Percentiles rank a stretch among this genome's conserved stretches.
Conservation (phyloP, 352 stramenopile genomes). For the Globisporangium sylvaticum region DNA sequence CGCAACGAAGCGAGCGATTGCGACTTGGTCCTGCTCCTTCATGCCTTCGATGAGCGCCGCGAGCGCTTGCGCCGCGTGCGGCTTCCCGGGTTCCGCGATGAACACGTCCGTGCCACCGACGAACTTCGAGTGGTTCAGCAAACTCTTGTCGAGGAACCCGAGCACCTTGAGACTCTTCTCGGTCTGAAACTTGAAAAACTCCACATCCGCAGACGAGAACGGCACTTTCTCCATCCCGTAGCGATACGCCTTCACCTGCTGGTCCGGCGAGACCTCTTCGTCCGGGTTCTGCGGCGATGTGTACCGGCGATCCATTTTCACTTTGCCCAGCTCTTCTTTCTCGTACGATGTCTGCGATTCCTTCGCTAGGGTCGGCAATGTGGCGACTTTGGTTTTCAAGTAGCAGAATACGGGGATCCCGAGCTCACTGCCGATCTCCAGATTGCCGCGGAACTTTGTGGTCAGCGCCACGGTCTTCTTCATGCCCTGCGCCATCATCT, state of each 20-base stretch:
- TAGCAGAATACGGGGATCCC: constrained; percentile 77
- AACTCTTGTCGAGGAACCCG: constrained; percentile 57
- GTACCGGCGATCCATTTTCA: constrained; percentile 73
- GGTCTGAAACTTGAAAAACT: constrained; percentile 79
- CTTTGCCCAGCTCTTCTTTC: constrained; percentile 50
- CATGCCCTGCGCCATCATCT: constrained; percentile 72
- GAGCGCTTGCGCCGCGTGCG: constrained; percentile 50
- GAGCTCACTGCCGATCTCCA: constrained; percentile 67
- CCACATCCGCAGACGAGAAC: constrained; percentile 75
- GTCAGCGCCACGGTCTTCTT: constrained; percentile 66
- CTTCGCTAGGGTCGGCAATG: constrained; percentile 63
- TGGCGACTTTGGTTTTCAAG: constrained; percentile 71
- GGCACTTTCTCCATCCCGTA: constrained; percentile 78
- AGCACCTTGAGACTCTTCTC: constrained; percentile 75
- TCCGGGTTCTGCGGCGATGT: constrained; percentile 62
- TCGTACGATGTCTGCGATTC: constrained; percentile 68
- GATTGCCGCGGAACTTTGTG: constrained; percentile 70
- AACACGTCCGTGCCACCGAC: constrained; percentile 66
- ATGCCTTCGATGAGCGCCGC: constrained; percentile 65
- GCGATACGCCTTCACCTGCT: constrained; percentile 75
- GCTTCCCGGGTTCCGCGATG: constrained; percentile 69
- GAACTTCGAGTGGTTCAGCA: constrained; percentile 55
- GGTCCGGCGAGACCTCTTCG: constrained; percentile 63
- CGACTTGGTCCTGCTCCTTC: constrained; percentile 53
- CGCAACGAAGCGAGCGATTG: constrained; percentile 72